A percentile compares a stretch with the other conserved stretches of the same genome.
Evolutionary conservation across 495 filamentous ascomycete genomes (phyloP).

Genomic region (Lophiotrema nucula): DNA sequence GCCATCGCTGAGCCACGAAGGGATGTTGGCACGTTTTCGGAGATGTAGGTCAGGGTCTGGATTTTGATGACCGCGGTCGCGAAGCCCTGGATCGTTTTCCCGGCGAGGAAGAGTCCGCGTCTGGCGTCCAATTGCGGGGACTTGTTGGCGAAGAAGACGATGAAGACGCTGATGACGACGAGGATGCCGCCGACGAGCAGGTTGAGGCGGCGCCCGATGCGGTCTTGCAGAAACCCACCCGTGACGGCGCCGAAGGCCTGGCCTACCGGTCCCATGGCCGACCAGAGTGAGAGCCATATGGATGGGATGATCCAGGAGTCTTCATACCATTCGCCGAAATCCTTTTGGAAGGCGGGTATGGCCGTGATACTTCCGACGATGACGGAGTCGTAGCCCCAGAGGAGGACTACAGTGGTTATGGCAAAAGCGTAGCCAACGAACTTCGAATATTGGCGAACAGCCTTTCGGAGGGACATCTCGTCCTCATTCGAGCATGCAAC

Average conservation of each 20-base stretch:
- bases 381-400: constrained; percentile 8
- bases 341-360: background rate
- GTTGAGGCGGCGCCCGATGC: constrained; percentile 9
- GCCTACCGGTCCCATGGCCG: constrained; percentile 9
- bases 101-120: constrained; percentile 10
- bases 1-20: constrained; percentile 12
- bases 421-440: constrained; percentile 3
- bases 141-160: constrained; percentile 14
- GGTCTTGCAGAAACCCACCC: constrained; percentile 10
- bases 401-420: constrained; percentile 9
- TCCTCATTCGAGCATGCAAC: background rate
- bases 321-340: constrained; percentile 8
- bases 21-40: constrained; percentile 11
- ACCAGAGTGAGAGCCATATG: constrained; percentile 14
- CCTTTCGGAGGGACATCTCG: background rate
- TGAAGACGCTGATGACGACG: background rate
- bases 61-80: constrained; percentile 21
- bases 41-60: constrained; percentile 19
- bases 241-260: constrained; percentile 1
- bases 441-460: constrained; percentile 6
- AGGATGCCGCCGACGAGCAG: constrained; percentile 10
- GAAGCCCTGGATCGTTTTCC: constrained; percentile 17
- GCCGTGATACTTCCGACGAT: background rate
- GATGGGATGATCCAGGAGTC: constrained; percentile 14
- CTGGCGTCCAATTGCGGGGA: background rate